A percentile compares a stretch with the other conserved stretches of the same genome.
Evolutionary conservation across 2,329 filamentous ascomycete species (phyloP).

Genomic region (Aspergillus bombycis): DNA sequence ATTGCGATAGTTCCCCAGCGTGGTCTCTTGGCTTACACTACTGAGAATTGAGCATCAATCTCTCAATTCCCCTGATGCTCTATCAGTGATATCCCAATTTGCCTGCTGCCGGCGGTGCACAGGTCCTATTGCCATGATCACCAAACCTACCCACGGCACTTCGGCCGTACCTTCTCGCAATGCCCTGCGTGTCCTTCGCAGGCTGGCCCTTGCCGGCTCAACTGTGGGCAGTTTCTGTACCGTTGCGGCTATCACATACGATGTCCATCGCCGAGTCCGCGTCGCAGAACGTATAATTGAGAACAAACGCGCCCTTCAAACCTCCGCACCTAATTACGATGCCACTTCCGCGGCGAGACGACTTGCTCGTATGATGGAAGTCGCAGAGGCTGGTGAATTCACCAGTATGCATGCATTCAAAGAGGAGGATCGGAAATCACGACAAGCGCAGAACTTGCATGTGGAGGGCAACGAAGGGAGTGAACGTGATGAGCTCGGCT

Average conservation of each 20-base stretch:
- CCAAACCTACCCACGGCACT: slow-evolving; percentile 32
- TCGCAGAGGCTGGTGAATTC: slow-evolving; percentile 49
- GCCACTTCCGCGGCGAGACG: slow-evolving; percentile 40
- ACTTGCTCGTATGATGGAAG: slow-evolving; percentile 47
- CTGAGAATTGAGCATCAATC: not conserved
- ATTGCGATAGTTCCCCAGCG: slow-evolving; percentile 4
- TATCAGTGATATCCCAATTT: slow-evolving; percentile 13
- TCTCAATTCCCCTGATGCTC: slow-evolving; percentile 16
- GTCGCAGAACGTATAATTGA: slow-evolving; percentile 48
- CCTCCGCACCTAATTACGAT: slow-evolving; percentile 47
- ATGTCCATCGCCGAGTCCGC: slow-evolving; percentile 44
- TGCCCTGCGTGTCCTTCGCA: slow-evolving; percentile 45
- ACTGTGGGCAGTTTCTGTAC: slow-evolving; percentile 46
- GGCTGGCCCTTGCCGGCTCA: slow-evolving; percentile 39
- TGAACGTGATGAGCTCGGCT: not conserved
- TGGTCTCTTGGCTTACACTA: not conserved
- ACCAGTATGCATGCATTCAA: slow-evolving; percentile 43
- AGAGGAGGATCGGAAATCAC: slow-evolving; percentile 25
- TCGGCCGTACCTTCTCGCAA: slow-evolving; percentile 48
- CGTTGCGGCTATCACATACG: slow-evolving; percentile 46
- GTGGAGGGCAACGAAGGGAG: slow-evolving; percentile 3
- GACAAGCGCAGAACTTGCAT: slow-evolving; percentile 14
- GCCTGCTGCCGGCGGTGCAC: slow-evolving; percentile 32
- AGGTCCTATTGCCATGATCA: slow-evolving; percentile 33
- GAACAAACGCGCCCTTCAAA: slow-evolving; percentile 46